Base-by-base conservation (phyloP, 768 basidiomycete genomes). In the Termitomyces sp. region DNA sequence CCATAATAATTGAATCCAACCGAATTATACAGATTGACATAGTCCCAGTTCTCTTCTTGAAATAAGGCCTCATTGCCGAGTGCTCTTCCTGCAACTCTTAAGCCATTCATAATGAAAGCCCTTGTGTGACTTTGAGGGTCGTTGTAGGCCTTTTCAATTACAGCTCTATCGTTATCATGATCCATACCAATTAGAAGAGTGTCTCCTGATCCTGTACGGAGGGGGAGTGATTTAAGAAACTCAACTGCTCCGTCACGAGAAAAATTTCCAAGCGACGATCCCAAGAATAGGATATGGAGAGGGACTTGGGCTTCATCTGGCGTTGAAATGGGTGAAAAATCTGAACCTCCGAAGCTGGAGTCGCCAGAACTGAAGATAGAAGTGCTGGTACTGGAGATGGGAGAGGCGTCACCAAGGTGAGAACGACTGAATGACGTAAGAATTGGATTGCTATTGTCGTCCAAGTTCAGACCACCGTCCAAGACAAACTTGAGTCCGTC, bases 221-320 rank as follows among this genome's bases (percentile, higher is more conserved):
- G 76, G 4, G 95, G 95, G 31, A 98, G 75, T 2, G 85, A 84
- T 7, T 78, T 78, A 53, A 99, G 81, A 73, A 99, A 98, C 0
- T 78, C 72, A 0, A 79, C 81, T 9, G 88, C 90, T 24, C 81
- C 88, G 5, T 77, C 75, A 13, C 93, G 82, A 6, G 78, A 66
- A 70, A 98, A 98, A 76, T 98, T 98, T 7, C 95, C 97, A 7
- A 98, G 69, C 0, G 93, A 92, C 0, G 91, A 95, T 0, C 96
- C 97, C 18, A 98, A 77, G 76, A 97, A 98, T 61, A 98, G 76
- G 55, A 98, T 76, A 67, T 97, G 95, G 34, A 93, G 71, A 15
- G 90, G 87, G 2, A 74, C 71, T 47, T 75, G 70, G 22, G 67
- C 65, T 27, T 71, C 72, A 22, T 78, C 82, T 44, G 80, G 81